Conservation (phyloP, 768 basidiomycete genomes). For the Royoungia palumana region DNA sequence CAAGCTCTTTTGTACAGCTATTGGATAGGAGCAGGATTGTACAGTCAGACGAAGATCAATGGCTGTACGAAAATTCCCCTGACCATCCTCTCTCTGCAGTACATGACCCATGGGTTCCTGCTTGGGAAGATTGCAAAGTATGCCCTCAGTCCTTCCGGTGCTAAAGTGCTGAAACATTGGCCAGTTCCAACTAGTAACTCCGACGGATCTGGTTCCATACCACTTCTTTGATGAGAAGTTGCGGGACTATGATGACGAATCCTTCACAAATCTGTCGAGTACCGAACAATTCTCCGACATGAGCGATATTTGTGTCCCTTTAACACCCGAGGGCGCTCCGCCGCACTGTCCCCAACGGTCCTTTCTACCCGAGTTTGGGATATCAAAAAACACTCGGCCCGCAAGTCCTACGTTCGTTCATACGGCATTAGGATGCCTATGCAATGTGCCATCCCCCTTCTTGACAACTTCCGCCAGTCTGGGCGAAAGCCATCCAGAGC, state of each 20-base stretch:
- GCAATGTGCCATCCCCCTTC: slow-evolving; percentile 34
- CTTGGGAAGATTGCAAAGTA: slow-evolving; percentile 19
- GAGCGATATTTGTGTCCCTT: slow-evolving; percentile 15
- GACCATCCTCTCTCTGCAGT: slow-evolving; percentile 11
- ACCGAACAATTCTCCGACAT: slow-evolving; percentile 4
- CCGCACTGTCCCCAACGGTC: neutral
- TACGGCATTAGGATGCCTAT: slow-evolving; percentile 26
- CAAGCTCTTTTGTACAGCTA: slow-evolving; percentile 61
- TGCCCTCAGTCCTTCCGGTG: neutral
- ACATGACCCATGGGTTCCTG: slow-evolving; percentile 20
- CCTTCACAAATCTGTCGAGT: slow-evolving; percentile 7
- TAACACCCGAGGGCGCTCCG: slow-evolving; percentile 31
- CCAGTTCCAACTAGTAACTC: slow-evolving; percentile 20
- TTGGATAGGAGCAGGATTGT: slow-evolving; percentile 34
- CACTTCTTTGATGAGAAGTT: slow-evolving; percentile 2
- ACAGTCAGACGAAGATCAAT: slow-evolving; percentile 48
- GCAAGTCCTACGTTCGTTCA: neutral
- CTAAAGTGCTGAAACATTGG: slow-evolving; percentile 4
- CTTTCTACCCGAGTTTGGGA: neutral
- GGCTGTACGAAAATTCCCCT: slow-evolving; percentile 17
- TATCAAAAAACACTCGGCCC: neutral
- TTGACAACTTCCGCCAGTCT: slow-evolving; percentile 39
- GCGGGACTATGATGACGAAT: slow-evolving; percentile 3
- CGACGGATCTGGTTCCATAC: slow-evolving; percentile 15
- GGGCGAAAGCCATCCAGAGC: slow-evolving; percentile 16